A percentile compares a stretch with the other conserved stretches of the same genome.
Conservation (phyloP, 1,284 basidiomycete genomes). For the Rhodotorula mucilaginosa region DNA sequence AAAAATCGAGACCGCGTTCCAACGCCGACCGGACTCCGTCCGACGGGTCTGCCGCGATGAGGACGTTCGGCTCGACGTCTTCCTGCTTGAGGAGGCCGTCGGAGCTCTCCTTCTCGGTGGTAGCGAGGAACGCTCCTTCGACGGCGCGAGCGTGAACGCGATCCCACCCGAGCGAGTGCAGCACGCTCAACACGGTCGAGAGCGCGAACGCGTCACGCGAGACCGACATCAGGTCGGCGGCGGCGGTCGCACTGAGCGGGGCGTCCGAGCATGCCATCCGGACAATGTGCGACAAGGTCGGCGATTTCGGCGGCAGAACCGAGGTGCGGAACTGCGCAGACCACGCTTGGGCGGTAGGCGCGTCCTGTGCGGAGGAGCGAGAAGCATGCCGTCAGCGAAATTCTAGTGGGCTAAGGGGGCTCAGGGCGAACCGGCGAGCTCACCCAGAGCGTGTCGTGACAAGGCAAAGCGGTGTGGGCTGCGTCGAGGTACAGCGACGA, state of each 20-base stretch:
- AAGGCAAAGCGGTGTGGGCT: constrained; percentile 33
- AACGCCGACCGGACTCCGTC: constrained; percentile 16
- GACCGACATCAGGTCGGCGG: constrained; percentile 15
- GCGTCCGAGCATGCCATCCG: constrained; percentile 17
- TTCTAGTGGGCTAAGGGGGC: no score
- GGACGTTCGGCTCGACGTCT: background rate
- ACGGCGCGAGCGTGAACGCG: constrained; percentile 20
- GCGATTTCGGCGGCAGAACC: constrained; percentile 17
- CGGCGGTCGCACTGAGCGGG: constrained; percentile 2
- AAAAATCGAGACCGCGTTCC: constrained; percentile 31
- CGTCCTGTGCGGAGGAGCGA: constrained; percentile 18
- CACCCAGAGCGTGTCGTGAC: constrained; percentile 36
- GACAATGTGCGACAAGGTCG: constrained; percentile 22
- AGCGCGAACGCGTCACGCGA: constrained; percentile 35
- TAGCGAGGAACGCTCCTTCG: constrained; percentile 21
- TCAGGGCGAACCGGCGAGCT: background rate
- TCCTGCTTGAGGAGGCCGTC: constrained; percentile 2
- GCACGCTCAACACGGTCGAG: constrained; percentile 20
- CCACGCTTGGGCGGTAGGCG: constrained; percentile 30
- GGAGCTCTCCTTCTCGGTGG: background rate
- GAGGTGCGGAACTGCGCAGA: constrained; percentile 20
- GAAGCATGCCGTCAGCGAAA: background rate
- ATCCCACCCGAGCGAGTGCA: constrained; percentile 30
- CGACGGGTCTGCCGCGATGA: background rate
- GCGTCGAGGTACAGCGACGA: constrained; percentile 35